Percentiles rank a stretch among this genome's conserved stretches.
phyloP scores from a whole-genome alignment of 1,139 yeast genomes.

The Diutina siamensis region DNA sequence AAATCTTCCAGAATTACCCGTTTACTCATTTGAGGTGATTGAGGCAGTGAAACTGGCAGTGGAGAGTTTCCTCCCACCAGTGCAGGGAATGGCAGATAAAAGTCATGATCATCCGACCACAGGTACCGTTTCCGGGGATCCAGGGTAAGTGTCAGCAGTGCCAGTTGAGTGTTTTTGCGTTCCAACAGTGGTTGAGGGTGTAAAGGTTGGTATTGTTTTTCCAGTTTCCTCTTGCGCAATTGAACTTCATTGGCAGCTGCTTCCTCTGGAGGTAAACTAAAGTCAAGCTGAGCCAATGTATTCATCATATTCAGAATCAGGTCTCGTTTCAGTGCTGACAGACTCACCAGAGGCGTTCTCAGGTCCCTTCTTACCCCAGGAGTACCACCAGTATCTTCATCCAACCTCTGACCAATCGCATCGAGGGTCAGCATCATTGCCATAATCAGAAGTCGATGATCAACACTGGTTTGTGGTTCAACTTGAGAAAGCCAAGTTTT shows the following conservation, averaged over 20 bases:
- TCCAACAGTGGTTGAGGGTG: neutral
- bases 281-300: conserved; percentile 8
- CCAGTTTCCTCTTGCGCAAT: conserved; percentile 1
- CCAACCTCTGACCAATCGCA: neutral
- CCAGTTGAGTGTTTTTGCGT: neutral
- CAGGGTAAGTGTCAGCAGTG: conserved; percentile 4
- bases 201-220: neutral
- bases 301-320: conserved; percentile 10
- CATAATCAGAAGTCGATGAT: conserved; percentile 4
- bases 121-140: conserved; percentile 3
- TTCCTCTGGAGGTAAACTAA: neutral
- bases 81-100: neutral
- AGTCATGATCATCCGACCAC: conserved; percentile 1
- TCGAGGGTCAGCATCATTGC: conserved; percentile 4
- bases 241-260: conserved; percentile 4
- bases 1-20: neutral
- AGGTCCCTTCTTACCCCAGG: neutral
- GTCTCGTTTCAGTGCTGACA: conserved; percentile 1
- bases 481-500: conserved; percentile 6
- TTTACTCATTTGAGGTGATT: neutral
- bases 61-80: neutral
- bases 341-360: neutral
- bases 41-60: neutral
- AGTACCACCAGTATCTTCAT: neutral
- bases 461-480: neutral